phyloP scores from a whole-genome alignment of 2,329 filamentous ascomycete species.

The Botryotinia convoluta region DNA sequence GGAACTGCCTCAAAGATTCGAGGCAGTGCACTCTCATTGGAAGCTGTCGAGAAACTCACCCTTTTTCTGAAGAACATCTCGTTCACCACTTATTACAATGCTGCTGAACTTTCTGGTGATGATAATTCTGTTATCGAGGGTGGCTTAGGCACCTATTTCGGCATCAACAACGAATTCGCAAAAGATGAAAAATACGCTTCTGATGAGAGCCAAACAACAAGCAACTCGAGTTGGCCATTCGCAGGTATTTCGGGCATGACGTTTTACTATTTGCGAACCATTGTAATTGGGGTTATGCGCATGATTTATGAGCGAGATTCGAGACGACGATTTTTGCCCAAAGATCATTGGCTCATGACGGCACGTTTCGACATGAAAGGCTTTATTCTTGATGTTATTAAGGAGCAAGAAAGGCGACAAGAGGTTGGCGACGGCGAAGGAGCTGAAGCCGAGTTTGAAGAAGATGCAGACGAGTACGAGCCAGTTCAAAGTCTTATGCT shows the following conservation, averaged over 20 bases:
- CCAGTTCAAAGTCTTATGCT: conserved; percentile 41
- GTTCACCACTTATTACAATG: conserved; percentile 84
- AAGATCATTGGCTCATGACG: conserved; percentile 93
- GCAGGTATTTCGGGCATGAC: conserved; percentile 69
- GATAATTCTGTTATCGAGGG: conserved; percentile 39
- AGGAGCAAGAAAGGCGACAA: conserved; percentile 78
- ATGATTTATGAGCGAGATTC: conserved; percentile 95
- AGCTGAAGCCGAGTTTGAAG: conserved; percentile 39
- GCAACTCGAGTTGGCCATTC: conserved; percentile 43
- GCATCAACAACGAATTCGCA: conserved; percentile 30
- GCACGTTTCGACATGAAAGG: conserved; percentile 80
- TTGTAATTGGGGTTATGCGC: conserved; percentile 75
- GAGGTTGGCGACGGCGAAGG: conserved; percentile 60
- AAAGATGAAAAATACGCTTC: conserved; percentile 24
- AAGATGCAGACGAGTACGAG: conserved; percentile 43
- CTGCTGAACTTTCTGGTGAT: conserved; percentile 58
- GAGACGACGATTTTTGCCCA: conserved; percentile 75
- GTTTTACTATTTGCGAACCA: conserved; percentile 72
- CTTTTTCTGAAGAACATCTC: conserved; percentile 86
- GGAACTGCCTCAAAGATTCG: conserved; percentile 50
- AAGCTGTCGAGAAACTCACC: conserved; percentile 71
- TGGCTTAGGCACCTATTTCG: conserved; percentile 48
- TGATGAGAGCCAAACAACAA: neutral
- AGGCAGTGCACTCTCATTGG: conserved; percentile 65
- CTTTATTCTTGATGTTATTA: conserved; percentile 82